Conservation (phyloP, 805 yeast genomes). For the Kuraishia cidri region DNA sequence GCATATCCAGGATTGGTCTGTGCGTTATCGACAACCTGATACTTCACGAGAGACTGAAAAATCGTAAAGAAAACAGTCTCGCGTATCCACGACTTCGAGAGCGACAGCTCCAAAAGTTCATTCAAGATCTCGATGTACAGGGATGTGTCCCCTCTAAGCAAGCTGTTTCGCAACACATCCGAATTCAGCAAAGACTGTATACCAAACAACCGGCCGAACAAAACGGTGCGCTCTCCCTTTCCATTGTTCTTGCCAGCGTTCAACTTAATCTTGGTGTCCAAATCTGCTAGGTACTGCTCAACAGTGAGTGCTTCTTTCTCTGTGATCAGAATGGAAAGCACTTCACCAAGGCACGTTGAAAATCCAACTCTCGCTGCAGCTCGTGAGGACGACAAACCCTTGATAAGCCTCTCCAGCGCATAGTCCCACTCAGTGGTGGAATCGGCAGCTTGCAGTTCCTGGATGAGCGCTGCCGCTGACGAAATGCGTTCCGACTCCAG, state of each 20-base stretch:
- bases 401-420: constrained; percentile 68
- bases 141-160: constrained; percentile 9
- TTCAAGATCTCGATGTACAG: constrained; percentile 32
- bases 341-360: constrained; percentile 78
- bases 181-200: constrained; percentile 65
- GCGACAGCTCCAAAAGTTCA: constrained; percentile 46
- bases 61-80: constrained; percentile 74
- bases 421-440: constrained; percentile 65
- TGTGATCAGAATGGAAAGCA: constrained; percentile 25
- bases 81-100: constrained; percentile 72
- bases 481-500: constrained; percentile 59
- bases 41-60: constrained; percentile 34
- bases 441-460: constrained; percentile 39
- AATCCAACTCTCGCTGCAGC: constrained; percentile 84
- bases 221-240: constrained; percentile 67
- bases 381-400: constrained; percentile 75
- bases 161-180: constrained; percentile 22
- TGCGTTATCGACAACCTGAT: constrained; percentile 11
- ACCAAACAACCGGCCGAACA: constrained; percentile 84
- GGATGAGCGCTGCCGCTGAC: constrained; percentile 60
- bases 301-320: constrained; percentile 24
- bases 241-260: constrained; percentile 49
- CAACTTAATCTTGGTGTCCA: constrained; percentile 25
- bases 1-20: neutral
- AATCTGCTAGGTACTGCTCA: constrained; percentile 23